Percentiles rank a stretch among this genome's conserved stretches.
These are phyloP conservation scores for Bodo saltans DNA, from an alignment of 78 protist species.

Conservation along the genomic window DNA sequence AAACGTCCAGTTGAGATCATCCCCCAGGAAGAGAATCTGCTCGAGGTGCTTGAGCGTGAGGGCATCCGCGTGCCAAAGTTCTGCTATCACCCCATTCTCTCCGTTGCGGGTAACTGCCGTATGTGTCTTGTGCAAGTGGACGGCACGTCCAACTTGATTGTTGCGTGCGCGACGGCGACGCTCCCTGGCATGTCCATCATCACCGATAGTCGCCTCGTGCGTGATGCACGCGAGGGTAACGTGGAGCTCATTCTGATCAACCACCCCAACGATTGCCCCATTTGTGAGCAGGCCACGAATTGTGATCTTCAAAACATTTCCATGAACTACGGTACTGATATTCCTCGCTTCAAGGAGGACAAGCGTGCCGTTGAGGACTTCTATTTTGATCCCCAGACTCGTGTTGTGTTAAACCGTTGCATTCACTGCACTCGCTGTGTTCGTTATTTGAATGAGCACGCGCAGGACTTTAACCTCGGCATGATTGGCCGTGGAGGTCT, in stretches of 20 bases:
- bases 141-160: slow-evolving; percentile 23
- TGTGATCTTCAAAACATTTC: slow-evolving; percentile 26
- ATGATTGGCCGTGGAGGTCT: slow-evolving; percentile 27
- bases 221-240: slow-evolving; percentile 17
- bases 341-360: slow-evolving; percentile 16
- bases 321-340: not conserved
- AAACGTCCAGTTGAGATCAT: slow-evolving; percentile 2
- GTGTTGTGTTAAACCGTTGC: not conserved
- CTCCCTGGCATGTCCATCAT: slow-evolving; percentile 30
- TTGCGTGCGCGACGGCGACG: slow-evolving; percentile 20
- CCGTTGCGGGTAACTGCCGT: slow-evolving; percentile 33
- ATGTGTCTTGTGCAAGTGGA: slow-evolving; percentile 26
- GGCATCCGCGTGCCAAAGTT: slow-evolving; percentile 24
- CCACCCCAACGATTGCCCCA: slow-evolving; percentile 27
- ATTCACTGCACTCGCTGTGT: slow-evolving; percentile 29
- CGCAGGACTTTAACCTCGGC: slow-evolving; percentile 10
- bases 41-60: slow-evolving; percentile 19
- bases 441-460: not conserved
- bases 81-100: slow-evolving; percentile 28
- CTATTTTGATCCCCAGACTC: not conserved
- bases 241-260: slow-evolving; percentile 21
- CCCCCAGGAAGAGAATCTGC: slow-evolving; percentile 19
- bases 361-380: not conserved
- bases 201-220: slow-evolving; percentile 16
- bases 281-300: slow-evolving; percentile 14